phyloP scores from a whole-genome alignment of 2,329 filamentous ascomycete genomes.

The Orbilia oligospora region DNA sequence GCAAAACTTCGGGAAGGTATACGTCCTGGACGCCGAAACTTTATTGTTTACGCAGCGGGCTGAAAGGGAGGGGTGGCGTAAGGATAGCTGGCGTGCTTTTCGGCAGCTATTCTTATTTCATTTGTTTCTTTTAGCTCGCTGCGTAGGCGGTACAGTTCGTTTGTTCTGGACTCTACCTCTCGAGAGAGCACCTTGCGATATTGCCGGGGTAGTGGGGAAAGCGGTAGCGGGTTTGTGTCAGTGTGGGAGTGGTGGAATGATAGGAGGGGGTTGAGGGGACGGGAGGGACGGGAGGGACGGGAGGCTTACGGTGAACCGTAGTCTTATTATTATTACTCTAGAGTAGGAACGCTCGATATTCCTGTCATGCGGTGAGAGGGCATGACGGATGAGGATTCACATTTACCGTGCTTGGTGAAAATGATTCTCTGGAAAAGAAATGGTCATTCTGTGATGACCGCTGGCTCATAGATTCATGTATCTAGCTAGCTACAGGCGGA shows the following conservation, averaged over 20 bases:
- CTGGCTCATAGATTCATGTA: conserved; percentile 11
- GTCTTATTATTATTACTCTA: neutral
- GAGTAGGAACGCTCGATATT: neutral
- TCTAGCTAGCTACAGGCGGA: conserved; percentile 1
- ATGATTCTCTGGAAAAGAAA: neutral
- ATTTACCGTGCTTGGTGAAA: conserved; percentile 18
- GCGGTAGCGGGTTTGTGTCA: neutral
- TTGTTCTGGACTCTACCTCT: neutral
- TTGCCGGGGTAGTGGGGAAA: neutral
- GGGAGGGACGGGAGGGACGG: too few species aligned
- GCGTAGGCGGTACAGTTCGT: neutral
- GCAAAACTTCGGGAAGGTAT: too few species aligned
- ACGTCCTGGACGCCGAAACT: neutral
- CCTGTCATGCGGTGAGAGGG: conserved; percentile 20
- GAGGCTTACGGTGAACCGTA: neutral
- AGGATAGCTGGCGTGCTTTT: conserved; percentile 16
- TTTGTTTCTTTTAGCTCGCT: neutral
- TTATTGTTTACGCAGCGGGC: conserved; percentile 1
- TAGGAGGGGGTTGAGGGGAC: too few species aligned
- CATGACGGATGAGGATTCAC: neutral
- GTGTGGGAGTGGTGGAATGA: too few species aligned
- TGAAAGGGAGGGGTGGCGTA: neutral
- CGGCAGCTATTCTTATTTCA: conserved; percentile 13
- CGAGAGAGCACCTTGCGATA: neutral
- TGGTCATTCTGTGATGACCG: neutral